These are phyloP conservation scores for Saturnispora ahearnii DNA, from an alignment of 805 yeast genomes.

Conservation along the genomic window DNA sequence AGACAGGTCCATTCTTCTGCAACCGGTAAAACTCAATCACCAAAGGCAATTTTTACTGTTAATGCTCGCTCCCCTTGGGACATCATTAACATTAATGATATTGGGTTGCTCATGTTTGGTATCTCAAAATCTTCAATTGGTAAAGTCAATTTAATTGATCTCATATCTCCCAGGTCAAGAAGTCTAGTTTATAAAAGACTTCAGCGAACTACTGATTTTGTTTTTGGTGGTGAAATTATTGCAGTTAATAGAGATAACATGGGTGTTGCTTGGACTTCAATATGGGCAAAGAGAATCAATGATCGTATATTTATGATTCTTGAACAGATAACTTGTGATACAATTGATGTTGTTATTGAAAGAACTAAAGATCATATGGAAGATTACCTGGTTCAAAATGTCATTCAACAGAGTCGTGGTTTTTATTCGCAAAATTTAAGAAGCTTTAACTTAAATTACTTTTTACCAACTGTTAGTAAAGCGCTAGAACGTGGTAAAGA, in stretches of 20 bases:
- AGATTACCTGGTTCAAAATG: slow-evolving; percentile 8
- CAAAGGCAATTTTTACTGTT: slow-evolving; percentile 83
- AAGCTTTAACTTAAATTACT: slow-evolving; percentile 8
- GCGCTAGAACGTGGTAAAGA: slow-evolving; percentile 11
- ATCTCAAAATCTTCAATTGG: slow-evolving; percentile 56
- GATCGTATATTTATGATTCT: slow-evolving; percentile 71
- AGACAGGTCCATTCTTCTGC: slow-evolving; percentile 49
- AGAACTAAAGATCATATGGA: slow-evolving; percentile 23
- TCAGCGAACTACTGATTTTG: slow-evolving; percentile 35
- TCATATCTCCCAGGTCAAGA: slow-evolving; percentile 69
- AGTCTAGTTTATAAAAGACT: slow-evolving; percentile 56
- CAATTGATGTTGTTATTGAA: slow-evolving; percentile 47
- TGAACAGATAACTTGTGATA: slow-evolving; percentile 72
- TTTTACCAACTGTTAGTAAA: slow-evolving; percentile 20
- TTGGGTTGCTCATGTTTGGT: slow-evolving; percentile 84
- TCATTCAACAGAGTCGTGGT: slow-evolving; percentile 12
- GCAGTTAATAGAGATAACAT: slow-evolving; percentile 66
- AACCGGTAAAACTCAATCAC: slow-evolving; percentile 58
- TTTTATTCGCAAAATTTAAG: slow-evolving; percentile 16
- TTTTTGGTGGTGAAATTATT: slow-evolving; percentile 76
- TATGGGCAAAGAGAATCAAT: slow-evolving; percentile 80
- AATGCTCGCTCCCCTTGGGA: slow-evolving; percentile 67
- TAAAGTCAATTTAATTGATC: slow-evolving; percentile 59
- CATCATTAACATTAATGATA: slow-evolving; percentile 77
- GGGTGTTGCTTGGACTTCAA: slow-evolving; percentile 69